phyloP scores from a whole-genome alignment of 768 basidiomycete species.

The Calocybe indica region DNA sequence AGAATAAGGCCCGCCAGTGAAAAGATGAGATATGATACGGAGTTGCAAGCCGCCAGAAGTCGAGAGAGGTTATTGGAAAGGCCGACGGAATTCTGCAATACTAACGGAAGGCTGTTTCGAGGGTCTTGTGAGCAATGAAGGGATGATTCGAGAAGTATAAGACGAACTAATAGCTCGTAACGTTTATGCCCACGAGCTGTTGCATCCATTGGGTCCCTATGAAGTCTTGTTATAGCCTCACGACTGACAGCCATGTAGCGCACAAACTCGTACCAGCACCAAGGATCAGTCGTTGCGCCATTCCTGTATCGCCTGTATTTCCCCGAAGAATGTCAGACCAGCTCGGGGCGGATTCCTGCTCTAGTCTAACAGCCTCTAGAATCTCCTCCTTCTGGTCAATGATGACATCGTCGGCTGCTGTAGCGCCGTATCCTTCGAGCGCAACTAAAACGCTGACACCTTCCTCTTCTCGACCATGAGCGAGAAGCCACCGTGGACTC shows the following conservation, averaged over 20 bases:
- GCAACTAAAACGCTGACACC: slow-evolving; percentile 36
- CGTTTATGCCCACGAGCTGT: slow-evolving; percentile 45
- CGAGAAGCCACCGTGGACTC: slow-evolving; percentile 43
- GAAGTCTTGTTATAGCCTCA: not conserved
- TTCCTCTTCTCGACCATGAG: slow-evolving; percentile 36
- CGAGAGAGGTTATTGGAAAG: slow-evolving; percentile 43
- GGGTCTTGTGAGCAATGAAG: not conserved
- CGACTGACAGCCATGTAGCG: not conserved
- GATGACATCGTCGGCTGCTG: slow-evolving; percentile 28
- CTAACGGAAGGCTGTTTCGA: slow-evolving; percentile 33
- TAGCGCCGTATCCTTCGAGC: slow-evolving; percentile 32
- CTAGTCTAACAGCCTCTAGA: slow-evolving; percentile 36
- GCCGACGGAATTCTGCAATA: slow-evolving; percentile 45
- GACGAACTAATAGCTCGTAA: slow-evolving; percentile 44
- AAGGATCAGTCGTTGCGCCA: slow-evolving; percentile 35
- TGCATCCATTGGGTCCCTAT: slow-evolving; percentile 48
- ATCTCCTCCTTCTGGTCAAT: slow-evolving; percentile 34
- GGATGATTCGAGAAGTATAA: not conserved
- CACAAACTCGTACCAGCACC: slow-evolving; percentile 29
- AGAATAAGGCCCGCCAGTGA: slow-evolving; percentile 39
- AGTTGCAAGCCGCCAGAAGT: slow-evolving; percentile 46
- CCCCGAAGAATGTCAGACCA: slow-evolving; percentile 37
- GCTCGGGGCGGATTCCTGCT: slow-evolving; percentile 32
- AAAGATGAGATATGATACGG: slow-evolving; percentile 42
- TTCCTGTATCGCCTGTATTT: slow-evolving; percentile 37